These are phyloP conservation scores for Fusarium lyarnte DNA, from an alignment of 2,329 filamentous ascomycete genomes.

Conservation along the genomic window DNA sequence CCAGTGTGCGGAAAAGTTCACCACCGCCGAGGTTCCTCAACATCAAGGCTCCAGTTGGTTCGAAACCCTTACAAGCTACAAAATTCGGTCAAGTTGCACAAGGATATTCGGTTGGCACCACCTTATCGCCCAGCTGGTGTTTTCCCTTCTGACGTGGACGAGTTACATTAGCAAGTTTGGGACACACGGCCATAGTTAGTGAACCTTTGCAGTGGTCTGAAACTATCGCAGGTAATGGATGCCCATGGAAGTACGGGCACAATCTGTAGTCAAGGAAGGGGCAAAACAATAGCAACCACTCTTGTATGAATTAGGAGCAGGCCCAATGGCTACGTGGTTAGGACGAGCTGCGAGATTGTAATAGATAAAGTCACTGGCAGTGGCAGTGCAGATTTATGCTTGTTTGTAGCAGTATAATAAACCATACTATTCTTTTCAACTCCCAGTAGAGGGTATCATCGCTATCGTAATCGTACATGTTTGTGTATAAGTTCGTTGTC, in stretches of 20 bases:
- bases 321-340: background rate
- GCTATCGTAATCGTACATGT: conserved; percentile 38
- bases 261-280: background rate
- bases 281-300: background rate
- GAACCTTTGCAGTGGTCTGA: background rate
- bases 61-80: conserved; percentile 21
- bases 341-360: conserved; percentile 19
- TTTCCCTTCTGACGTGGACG: conserved; percentile 46
- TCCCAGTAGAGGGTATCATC: conserved; percentile 27
- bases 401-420: conserved; percentile 14
- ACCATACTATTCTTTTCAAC: conserved; percentile 26
- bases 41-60: conserved; percentile 9
- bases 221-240: background rate
- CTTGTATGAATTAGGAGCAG: background rate
- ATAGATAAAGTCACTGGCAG: conserved; percentile 27
- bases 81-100: conserved; percentile 27
- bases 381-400: background rate
- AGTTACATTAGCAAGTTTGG: conserved; percentile 45
- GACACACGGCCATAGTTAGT: no score
- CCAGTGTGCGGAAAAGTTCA: conserved; percentile 2
- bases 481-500: background rate
- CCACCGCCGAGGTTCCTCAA: conserved; percentile 24
- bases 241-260: no score
- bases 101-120: conserved; percentile 41
- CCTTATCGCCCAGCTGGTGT: conserved; percentile 39